Conservation (phyloP, 2,329 filamentous ascomycete genomes). For the Exophiala dermatitidis region DNA sequence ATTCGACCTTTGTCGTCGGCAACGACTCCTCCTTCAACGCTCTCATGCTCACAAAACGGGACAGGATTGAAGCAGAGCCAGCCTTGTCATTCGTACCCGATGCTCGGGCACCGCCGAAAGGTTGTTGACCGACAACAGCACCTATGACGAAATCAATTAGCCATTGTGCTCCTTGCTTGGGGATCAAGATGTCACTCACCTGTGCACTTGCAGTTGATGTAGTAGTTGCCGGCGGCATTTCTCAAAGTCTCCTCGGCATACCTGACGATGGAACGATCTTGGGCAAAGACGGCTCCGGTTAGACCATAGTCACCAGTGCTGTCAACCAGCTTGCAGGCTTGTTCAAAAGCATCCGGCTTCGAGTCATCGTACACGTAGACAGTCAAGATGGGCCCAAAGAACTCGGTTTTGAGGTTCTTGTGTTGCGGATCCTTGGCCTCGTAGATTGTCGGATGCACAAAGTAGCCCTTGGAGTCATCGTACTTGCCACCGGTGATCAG, state of each 20-base stretch:
- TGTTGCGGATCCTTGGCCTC: slow-evolving; percentile 60
- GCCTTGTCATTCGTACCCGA: slow-evolving; percentile 54
- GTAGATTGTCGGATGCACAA: slow-evolving; percentile 70
- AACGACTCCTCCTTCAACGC: slow-evolving; percentile 52
- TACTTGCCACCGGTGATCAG: slow-evolving; percentile 65
- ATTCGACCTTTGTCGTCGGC: slow-evolving; percentile 41
- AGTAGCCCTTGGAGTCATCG: slow-evolving; percentile 66
- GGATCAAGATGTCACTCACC: slow-evolving; percentile 30
- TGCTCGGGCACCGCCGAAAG: slow-evolving; percentile 49
- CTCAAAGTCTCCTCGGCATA: slow-evolving; percentile 64
- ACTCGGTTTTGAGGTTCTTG: slow-evolving; percentile 61
- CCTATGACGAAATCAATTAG: slow-evolving; percentile 18
- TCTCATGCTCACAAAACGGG: slow-evolving; percentile 50
- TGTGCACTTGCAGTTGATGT: slow-evolving; percentile 73
- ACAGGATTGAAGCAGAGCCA: slow-evolving; percentile 46
- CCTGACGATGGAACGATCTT: slow-evolving; percentile 58
- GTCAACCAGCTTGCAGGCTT: slow-evolving; percentile 60
- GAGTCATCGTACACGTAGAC: slow-evolving; percentile 67
- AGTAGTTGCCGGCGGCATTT: slow-evolving; percentile 74
- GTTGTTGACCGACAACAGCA: slow-evolving; percentile 45
- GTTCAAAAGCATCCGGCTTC: slow-evolving; percentile 43
- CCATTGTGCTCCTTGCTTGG: not conserved
- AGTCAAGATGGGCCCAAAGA: slow-evolving; percentile 67
- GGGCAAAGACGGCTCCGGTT: slow-evolving; percentile 68
- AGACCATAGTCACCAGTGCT: slow-evolving; percentile 67